Percentiles rank a stretch among this genome's conserved stretches.
Conservation (phyloP, 2,329 filamentous ascomycete genomes). For the Fusarium odoratissimum region DNA sequence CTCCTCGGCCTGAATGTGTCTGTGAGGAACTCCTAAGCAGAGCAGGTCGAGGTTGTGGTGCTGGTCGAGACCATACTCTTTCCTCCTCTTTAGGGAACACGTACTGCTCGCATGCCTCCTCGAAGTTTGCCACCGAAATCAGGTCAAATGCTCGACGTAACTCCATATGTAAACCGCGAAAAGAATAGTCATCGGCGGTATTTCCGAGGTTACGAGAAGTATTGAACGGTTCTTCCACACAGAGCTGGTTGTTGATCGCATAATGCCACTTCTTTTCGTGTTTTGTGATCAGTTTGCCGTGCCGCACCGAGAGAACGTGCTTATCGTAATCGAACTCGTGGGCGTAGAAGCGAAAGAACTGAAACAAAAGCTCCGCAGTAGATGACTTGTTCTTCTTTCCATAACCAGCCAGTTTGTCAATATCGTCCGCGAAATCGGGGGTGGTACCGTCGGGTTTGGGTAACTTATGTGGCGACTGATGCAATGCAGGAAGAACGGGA, state of each 20-base stretch:
- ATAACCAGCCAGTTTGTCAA: slow-evolving; percentile 78
- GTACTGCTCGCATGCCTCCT: slow-evolving; percentile 87
- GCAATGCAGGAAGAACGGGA: slow-evolving; percentile 86
- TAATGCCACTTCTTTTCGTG: slow-evolving; percentile 90
- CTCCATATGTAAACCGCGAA: slow-evolving; percentile 90
- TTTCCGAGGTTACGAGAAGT: slow-evolving; percentile 90
- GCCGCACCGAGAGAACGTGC: slow-evolving; percentile 83
- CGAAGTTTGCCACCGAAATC: slow-evolving; percentile 81
- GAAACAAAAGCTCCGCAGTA: slow-evolving; percentile 87
- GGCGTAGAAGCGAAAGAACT: slow-evolving; percentile 95
- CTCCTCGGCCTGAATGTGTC: slow-evolving; percentile 62
- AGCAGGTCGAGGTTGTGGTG: slow-evolving; percentile 65
- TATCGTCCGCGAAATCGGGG: slow-evolving; percentile 87
- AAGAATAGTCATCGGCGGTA: slow-evolving; percentile 94
- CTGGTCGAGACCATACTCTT: slow-evolving; percentile 68
- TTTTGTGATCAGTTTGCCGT: slow-evolving; percentile 82
- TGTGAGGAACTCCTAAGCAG: slow-evolving; percentile 71
- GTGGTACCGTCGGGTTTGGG: slow-evolving; percentile 72
- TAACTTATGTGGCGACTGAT: slow-evolving; percentile 68
- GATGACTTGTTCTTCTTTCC: slow-evolving; percentile 84
- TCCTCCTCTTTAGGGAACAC: slow-evolving; percentile 88
- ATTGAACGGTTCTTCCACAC: slow-evolving; percentile 98
- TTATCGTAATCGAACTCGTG: slow-evolving; percentile 93
- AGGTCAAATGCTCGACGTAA: slow-evolving; percentile 88
- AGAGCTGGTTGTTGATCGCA: slow-evolving; percentile 83